Evolutionary conservation across 2,329 filamentous ascomycete species (phyloP).

Genomic region (Nannizziopsis barbatae): DNA sequence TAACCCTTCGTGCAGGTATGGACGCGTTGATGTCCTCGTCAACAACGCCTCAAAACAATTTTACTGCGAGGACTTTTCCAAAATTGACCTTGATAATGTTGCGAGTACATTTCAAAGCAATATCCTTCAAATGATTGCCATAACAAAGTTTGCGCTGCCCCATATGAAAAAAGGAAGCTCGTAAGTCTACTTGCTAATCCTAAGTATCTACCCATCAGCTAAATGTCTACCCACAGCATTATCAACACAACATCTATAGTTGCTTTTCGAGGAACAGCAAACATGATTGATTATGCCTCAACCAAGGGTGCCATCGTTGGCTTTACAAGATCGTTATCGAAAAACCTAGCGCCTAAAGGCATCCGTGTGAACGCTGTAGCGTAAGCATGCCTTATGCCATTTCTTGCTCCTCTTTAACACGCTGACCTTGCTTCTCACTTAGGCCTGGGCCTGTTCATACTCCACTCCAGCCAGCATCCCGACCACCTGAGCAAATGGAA

Average conservation of each 20-base stretch:
- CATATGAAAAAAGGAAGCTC: conserved; percentile 44
- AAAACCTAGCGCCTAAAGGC: conserved; percentile 45
- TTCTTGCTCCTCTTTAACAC: not conserved
- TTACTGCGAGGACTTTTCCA: conserved; percentile 42
- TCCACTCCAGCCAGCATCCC: conserved; percentile 28
- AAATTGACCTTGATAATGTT: conserved; percentile 46
- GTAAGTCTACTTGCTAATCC: conserved; percentile 23
- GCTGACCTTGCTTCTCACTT: no score
- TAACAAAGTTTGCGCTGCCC: conserved; percentile 46
- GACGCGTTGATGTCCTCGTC: conserved; percentile 42
- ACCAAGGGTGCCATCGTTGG: conserved; percentile 50
- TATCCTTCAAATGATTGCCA: conserved; percentile 48
- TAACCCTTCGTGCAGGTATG: conserved; percentile 23
- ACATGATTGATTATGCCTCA: conserved; percentile 46
- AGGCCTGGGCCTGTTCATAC: conserved; percentile 29
- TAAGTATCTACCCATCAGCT: not conserved
- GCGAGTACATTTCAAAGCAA: conserved; percentile 49
- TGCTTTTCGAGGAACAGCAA: conserved; percentile 43
- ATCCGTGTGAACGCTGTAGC: conserved; percentile 44
- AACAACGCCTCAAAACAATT: conserved; percentile 51
- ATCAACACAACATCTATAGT: conserved; percentile 47
- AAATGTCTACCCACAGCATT: conserved; percentile 32
- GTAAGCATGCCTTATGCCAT: conserved; percentile 20
- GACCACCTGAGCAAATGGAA: conserved; percentile 28
- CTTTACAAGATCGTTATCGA: conserved; percentile 44